Evolutionary conservation across 2,329 filamentous ascomycete genomes (phyloP).

Genomic region (Trichoderma simmonsii): DNA sequence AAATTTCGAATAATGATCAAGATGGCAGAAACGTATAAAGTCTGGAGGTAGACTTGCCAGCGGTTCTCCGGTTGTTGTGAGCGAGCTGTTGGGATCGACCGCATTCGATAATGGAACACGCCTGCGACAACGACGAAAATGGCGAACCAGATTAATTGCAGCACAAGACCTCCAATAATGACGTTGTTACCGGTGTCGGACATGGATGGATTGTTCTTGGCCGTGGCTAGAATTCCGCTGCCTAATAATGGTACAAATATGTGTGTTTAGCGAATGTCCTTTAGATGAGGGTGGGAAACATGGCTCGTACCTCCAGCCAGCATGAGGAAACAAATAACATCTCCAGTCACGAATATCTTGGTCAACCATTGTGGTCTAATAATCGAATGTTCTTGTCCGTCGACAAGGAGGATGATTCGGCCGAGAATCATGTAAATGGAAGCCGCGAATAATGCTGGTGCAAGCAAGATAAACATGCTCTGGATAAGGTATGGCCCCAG

Average conservation of each 20-base stretch:
- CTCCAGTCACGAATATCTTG: conserved; percentile 53
- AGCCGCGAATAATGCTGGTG: conserved; percentile 47
- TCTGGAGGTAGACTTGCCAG: conserved; percentile 36
- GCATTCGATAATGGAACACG: conserved; percentile 45
- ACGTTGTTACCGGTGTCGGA: conserved; percentile 45
- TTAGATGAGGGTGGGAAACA: not conserved
- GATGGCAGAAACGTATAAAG: conserved; percentile 37
- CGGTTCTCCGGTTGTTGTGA: conserved; percentile 16
- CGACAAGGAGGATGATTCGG: conserved; percentile 40
- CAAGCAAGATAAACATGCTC: conserved; percentile 43
- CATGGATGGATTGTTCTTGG: not conserved
- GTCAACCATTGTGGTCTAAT: conserved; percentile 44
- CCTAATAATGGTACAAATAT: not conserved
- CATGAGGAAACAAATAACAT: conserved; percentile 48
- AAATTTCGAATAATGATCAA: conserved; percentile 44
- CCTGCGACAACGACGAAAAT: conserved; percentile 50
- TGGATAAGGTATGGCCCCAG: conserved; percentile 42
- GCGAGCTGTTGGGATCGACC: conserved; percentile 4
- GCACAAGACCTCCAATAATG: conserved; percentile 53
- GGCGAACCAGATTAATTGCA: conserved; percentile 57
- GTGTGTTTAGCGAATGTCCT: not conserved
- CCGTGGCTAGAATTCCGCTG: not conserved
- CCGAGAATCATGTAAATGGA: conserved; percentile 51
- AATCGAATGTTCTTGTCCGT: conserved; percentile 34
- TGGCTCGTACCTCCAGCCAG: not conserved